Conservation (phyloP, 495 filamentous ascomycete genomes). For the Podospora pseudopauciseta region DNA sequence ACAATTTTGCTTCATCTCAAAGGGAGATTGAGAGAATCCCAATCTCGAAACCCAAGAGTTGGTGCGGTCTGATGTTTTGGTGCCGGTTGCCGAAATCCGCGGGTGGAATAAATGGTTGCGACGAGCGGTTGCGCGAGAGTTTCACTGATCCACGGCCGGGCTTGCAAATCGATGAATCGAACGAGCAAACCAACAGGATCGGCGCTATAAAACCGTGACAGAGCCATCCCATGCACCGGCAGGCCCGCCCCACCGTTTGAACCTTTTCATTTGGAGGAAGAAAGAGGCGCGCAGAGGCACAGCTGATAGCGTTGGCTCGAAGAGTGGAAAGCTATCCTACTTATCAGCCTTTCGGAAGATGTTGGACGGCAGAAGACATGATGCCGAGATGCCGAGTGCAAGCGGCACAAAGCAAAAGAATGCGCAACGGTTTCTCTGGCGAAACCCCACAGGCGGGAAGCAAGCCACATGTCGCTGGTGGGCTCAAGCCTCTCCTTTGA, state of each 20-base stretch:
- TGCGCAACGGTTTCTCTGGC: not conserved
- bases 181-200: not conserved
- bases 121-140: not conserved
- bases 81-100: constrained; percentile 1
- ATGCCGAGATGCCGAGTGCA: not conserved
- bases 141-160: constrained; percentile 2
- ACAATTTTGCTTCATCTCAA: not conserved
- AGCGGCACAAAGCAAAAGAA: not conserved
- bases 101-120: not conserved
- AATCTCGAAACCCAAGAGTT: not conserved
- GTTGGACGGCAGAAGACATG: not conserved
- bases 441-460: not conserved
- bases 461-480: not conserved
- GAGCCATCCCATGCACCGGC: not conserved
- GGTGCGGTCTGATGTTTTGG: not conserved
- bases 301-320: not conserved
- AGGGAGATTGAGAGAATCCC: not conserved
- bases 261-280: not conserved
- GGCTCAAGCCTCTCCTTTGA: not conserved
- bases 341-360: not conserved
- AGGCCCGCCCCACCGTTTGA: not conserved
- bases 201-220: not conserved
- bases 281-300: not conserved
- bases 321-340: not conserved
- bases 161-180: not conserved